These are phyloP conservation scores for Aspergillus wentii DNA, from an alignment of 495 filamentous ascomycete genomes.

Conservation along the genomic window DNA sequence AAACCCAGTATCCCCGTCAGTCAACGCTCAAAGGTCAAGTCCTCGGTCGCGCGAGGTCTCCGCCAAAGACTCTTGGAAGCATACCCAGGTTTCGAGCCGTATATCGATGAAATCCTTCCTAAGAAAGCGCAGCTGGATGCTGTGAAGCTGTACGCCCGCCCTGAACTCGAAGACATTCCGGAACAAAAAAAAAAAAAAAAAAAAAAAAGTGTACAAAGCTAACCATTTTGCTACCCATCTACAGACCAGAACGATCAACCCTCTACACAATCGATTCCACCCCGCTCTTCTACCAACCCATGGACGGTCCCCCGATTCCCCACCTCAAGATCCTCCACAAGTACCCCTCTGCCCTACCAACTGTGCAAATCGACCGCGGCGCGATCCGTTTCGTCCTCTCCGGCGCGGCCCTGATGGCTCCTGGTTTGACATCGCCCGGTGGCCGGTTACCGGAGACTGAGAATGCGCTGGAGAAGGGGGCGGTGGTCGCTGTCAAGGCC, in stretches of 20 bases:
- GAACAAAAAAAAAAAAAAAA: slow-evolving; percentile 1
- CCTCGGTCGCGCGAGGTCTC: slow-evolving; percentile 83
- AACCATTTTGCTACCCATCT: slow-evolving; percentile 3
- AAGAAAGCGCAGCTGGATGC: slow-evolving; percentile 92
- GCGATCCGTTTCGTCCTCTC: slow-evolving; percentile 94
- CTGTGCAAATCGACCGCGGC: slow-evolving; percentile 76
- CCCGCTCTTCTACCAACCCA: slow-evolving; percentile 88
- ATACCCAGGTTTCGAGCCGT: slow-evolving; percentile 79
- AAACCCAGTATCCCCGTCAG: slow-evolving; percentile 60
- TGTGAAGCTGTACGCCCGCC: slow-evolving; percentile 64
- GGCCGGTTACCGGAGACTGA: slow-evolving; percentile 65
- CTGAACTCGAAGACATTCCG: too few species aligned
- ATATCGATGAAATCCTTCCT: slow-evolving; percentile 92
- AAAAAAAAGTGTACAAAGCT: background rate
- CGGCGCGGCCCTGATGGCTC: slow-evolving; percentile 92
- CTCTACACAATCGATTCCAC: slow-evolving; percentile 75
- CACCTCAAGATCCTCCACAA: slow-evolving; percentile 74
- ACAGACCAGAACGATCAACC: slow-evolving; percentile 73
- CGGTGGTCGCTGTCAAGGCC: slow-evolving; percentile 80
- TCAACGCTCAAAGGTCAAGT: slow-evolving; percentile 94
- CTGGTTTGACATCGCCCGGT: slow-evolving; percentile 78
- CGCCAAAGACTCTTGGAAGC: slow-evolving; percentile 75
- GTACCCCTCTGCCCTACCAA: slow-evolving; percentile 42
- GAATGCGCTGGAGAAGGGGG: slow-evolving; percentile 59
- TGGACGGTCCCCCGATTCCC: slow-evolving; percentile 71